phyloP scores from a whole-genome alignment of 2,329 filamentous ascomycete species.

The Colletotrichum sansevieriae region DNA sequence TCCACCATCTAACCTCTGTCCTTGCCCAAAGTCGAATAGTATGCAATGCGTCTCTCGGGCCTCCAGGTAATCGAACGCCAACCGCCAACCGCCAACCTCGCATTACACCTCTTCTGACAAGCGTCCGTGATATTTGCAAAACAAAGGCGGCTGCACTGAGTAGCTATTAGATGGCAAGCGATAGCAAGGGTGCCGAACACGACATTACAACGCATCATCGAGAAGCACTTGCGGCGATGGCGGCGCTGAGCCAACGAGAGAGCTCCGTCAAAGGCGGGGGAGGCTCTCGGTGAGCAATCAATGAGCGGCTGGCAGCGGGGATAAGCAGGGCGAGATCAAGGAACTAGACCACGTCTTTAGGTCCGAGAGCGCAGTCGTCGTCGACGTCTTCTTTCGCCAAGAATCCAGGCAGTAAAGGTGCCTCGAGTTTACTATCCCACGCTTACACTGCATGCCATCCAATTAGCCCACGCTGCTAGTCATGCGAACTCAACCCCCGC shows the following conservation, averaged over 20 bases:
- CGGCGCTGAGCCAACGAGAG: constrained; percentile 25
- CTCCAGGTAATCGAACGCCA: constrained; percentile 5
- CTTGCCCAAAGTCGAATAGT: constrained; percentile 6
- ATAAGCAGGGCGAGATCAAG: constrained; percentile 18
- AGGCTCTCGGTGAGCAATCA: constrained; percentile 37
- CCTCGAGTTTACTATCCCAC: constrained; percentile 20
- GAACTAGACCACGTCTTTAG: constrained; percentile 1
- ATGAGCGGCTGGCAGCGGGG: constrained; percentile 29
- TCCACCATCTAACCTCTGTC: neutral
- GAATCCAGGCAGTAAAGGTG: neutral
- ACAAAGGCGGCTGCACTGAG: constrained; percentile 6
- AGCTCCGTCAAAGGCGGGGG: constrained; percentile 30
- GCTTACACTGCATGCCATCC: constrained; percentile 22
- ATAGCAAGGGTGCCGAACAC: neutral
- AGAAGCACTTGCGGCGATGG: constrained; percentile 11
- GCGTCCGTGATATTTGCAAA: constrained; percentile 11
- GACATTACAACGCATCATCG: constrained; percentile 17
- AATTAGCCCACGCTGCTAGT: constrained; percentile 36
- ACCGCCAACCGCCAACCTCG: constrained; percentile 20
- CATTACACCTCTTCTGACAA: constrained; percentile 31
- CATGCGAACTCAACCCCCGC: constrained; percentile 41
- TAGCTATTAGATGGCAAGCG: constrained; percentile 3
- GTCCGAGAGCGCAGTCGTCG: constrained; percentile 32
- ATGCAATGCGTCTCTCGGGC: constrained; percentile 26
- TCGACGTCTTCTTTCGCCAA: neutral